Conservation (phyloP, 163 green algal species). For the Chloromonas sp. region DNA sequence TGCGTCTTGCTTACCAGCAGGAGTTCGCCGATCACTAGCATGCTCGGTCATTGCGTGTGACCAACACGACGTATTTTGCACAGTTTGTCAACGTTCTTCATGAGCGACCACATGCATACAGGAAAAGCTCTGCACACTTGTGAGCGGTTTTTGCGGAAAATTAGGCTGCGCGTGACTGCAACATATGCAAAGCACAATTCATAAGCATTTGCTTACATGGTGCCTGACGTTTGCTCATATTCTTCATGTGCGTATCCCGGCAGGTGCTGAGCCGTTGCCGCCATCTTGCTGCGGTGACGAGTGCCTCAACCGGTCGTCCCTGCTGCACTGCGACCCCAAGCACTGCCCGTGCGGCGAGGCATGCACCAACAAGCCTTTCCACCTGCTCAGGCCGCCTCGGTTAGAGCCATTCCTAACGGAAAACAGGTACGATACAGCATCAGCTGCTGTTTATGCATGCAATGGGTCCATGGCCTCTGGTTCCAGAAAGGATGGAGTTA, state of each 20-base stretch:
- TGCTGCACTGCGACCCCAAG: conserved; percentile 71
- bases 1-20: no score
- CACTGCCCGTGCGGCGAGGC: conserved; percentile 70
- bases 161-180: no score
- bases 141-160: no score
- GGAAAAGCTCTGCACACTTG: no score
- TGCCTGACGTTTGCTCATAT: no score
- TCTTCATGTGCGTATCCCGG: neutral
- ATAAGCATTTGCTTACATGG: no score
- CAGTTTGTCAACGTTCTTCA: neutral
- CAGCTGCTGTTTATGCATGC: neutral
- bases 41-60: neutral
- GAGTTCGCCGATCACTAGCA: no score
- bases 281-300: conserved; percentile 16
- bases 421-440: conserved; percentile 24
- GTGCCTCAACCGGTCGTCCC: conserved; percentile 76
- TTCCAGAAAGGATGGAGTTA: no score
- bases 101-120: no score
- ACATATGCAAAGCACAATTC: no score
- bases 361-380: conserved; percentile 83
- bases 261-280: neutral
- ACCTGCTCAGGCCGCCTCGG: conserved; percentile 49
- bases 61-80: neutral
- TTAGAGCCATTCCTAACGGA: conserved; percentile 76
- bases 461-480: no score